Percentiles rank a stretch among this genome's conserved stretches.
Evolutionary conservation across 768 basidiomycete species (phyloP).

Genomic region (Hygrocybe coccinea): DNA sequence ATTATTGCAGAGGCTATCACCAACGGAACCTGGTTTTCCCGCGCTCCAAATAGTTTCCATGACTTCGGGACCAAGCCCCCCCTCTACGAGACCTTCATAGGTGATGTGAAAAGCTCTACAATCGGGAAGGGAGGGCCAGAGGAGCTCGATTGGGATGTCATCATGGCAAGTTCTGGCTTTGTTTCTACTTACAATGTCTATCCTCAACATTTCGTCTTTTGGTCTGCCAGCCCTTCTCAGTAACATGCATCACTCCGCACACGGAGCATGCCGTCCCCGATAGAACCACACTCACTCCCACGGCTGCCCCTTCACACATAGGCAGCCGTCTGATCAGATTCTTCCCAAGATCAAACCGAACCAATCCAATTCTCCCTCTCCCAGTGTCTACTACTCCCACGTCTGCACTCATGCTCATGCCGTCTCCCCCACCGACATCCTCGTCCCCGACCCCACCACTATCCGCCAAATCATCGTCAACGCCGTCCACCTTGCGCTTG

Average conservation of each 20-base stretch:
- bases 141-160: slow-evolving; percentile 23
- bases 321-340: not conserved
- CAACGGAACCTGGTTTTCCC: slow-evolving; percentile 57
- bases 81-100: slow-evolving; percentile 45
- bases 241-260: slow-evolving; percentile 12
- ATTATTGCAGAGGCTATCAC: slow-evolving; percentile 60
- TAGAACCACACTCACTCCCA: not conserved
- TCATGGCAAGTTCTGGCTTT: slow-evolving; percentile 19
- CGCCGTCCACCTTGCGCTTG: slow-evolving; percentile 24
- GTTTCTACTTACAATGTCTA: not conserved
- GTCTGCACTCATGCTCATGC: slow-evolving; percentile 11
- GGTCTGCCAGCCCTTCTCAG: slow-evolving; percentile 17
- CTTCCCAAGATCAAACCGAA: too few relatives aligned
- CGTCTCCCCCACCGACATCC: not conserved
- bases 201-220: slow-evolving; percentile 16
- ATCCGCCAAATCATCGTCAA: not conserved
- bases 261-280: not conserved
- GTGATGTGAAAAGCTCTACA: slow-evolving; percentile 6
- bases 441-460: slow-evolving; percentile 3
- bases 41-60: slow-evolving; percentile 26
- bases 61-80: slow-evolving; percentile 45
- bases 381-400: slow-evolving; percentile 7
- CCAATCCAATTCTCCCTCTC: not conserved
- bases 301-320: not conserved
- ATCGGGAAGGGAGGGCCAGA: slow-evolving; percentile 13